A percentile compares a stretch with the other conserved stretches of the same genome.
phyloP scores from a whole-genome alignment of 352 stramenopile species.

The Globisporangium canariense region DNA sequence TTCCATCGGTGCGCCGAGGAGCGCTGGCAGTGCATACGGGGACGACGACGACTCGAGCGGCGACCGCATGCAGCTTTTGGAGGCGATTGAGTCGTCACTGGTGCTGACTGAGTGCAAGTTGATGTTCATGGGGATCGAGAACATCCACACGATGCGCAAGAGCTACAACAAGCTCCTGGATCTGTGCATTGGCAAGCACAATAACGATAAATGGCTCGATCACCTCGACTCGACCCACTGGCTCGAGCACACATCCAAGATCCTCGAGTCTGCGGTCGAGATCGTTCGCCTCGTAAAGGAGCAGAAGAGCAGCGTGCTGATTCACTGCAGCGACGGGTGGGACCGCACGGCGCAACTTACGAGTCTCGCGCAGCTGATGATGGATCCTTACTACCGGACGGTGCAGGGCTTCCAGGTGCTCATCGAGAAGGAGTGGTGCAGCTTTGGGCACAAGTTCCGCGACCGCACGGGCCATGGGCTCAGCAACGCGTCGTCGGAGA shows the following conservation, averaged over 20 bases:
- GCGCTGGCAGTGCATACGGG: conserved; percentile 16
- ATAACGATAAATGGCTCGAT: conserved; percentile 79
- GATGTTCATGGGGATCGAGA: conserved; percentile 90
- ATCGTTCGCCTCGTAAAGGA: conserved; percentile 79
- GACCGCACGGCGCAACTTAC: conserved; percentile 92
- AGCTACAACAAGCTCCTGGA: conserved; percentile 78
- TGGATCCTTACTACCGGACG: conserved; percentile 90
- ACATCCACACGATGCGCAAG: conserved; percentile 91
- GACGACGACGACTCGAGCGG: conserved; percentile 22
- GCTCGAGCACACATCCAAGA: conserved; percentile 76
- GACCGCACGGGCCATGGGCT: conserved; percentile 64
- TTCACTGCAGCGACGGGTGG: conserved; percentile 99
- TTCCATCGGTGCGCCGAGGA: conserved; percentile 8
- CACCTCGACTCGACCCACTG: conserved; percentile 68
- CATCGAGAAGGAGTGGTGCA: conserved; percentile 89
- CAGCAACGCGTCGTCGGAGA: conserved; percentile 83
- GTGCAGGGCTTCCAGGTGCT: conserved; percentile 81
- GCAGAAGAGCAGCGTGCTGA: conserved; percentile 90
- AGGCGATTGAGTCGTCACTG: conserved; percentile 44
- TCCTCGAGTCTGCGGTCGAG: conserved; percentile 79
- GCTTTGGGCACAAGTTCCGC: conserved; percentile 88
- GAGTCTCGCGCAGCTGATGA: conserved; percentile 76
- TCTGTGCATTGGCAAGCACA: conserved; percentile 54
- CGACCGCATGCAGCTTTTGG: conserved; percentile 27
- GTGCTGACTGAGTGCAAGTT: conserved; percentile 82